Base-by-base conservation (phyloP, 352 stramenopile genomes). In the Phytophthora idaei region DNA sequence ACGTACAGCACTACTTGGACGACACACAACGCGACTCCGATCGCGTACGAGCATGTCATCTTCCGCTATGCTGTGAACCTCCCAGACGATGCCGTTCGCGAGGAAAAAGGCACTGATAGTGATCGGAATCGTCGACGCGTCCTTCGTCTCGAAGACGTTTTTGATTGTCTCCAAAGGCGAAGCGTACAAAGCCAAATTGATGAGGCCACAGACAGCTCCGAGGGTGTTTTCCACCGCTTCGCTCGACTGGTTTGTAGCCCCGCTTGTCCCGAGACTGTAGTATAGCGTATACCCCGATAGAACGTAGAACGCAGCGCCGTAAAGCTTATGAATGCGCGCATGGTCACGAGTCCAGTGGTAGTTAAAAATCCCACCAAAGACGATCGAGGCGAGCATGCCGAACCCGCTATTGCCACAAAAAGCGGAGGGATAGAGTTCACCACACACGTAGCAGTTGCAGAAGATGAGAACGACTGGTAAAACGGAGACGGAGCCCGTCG, bases 381-480 rank as follows among this genome's bases (percentile, higher is more conserved):
- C 15, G 48, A 82, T 68, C 27, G 57, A 76, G 2, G 72, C 55
- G 1, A 74, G 25, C 42, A 61, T 76, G 8, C 77, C 77, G 9
- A 80, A 21, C 21, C 47, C 6, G 59, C 25, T 36, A 54, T 60
- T 7, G 42, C 29, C 25, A 60, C 57, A 31, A 75, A 71, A 0
- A 75, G 55, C n/a, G 66, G 70, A n/a, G 62, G 67, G 39, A 72
- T 59, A 17, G 61, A 67, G 61, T 51, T 60, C 14, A 67, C 50
- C 6, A 71, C 27, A 21, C 53, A 78, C 67, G 75, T 80, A 89
- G 46, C 81, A 83, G 53, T 85, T 77, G 63, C 78, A 81, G 64
- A 77, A 85, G 34, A 87, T 77, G 29, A 82, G 69, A 32, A 84
- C 74, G 10, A 85, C 70, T 17, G 77, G 72, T 15, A 85, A 56